A percentile compares a stretch with the other conserved stretches of the same genome.
These are phyloP conservation scores for Exserohilum turcica DNA, from an alignment of 2,329 filamentous ascomycete genomes.

Conservation along the genomic window DNA sequence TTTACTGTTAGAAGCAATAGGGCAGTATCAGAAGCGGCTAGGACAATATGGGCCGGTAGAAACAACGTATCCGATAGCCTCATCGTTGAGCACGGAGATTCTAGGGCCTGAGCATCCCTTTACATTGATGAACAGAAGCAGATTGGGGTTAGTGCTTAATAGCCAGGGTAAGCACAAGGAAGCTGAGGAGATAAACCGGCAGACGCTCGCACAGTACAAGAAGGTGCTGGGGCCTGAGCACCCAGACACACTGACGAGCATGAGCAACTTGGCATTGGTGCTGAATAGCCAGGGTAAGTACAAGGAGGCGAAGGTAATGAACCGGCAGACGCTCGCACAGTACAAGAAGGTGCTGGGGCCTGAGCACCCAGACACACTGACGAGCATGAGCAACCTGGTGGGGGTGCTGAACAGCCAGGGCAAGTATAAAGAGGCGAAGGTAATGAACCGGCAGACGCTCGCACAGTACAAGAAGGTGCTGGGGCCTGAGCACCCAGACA, in stretches of 20 bases:
- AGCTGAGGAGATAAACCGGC: not conserved
- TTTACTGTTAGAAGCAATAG: constrained; percentile 18
- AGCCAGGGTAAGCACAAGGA: not conserved
- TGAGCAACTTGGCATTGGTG: not conserved
- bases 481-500: not conserved
- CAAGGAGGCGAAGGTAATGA: not conserved
- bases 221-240: constrained; percentile 6
- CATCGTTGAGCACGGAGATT: not conserved
- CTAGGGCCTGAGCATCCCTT: constrained; percentile 1
- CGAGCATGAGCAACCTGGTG: too few relatives aligned
- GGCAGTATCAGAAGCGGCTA: constrained; percentile 12
- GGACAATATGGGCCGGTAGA: constrained; percentile 1
- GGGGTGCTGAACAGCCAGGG: too few relatives aligned
- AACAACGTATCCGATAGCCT: not conserved
- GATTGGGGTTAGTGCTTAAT: too few relatives aligned
- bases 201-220: not conserved
- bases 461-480: constrained; percentile 8
- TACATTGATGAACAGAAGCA: not conserved
- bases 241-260: not conserved
- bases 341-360: constrained; percentile 9
- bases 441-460: constrained; percentile 6
- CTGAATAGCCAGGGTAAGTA: not conserved
- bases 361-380: too few relatives aligned
- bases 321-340: constrained; percentile 3
- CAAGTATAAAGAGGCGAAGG: too few relatives aligned